These are phyloP conservation scores for Alternaria arbusti DNA, from an alignment of 2,329 filamentous ascomycete genomes.

Conservation along the genomic window DNA sequence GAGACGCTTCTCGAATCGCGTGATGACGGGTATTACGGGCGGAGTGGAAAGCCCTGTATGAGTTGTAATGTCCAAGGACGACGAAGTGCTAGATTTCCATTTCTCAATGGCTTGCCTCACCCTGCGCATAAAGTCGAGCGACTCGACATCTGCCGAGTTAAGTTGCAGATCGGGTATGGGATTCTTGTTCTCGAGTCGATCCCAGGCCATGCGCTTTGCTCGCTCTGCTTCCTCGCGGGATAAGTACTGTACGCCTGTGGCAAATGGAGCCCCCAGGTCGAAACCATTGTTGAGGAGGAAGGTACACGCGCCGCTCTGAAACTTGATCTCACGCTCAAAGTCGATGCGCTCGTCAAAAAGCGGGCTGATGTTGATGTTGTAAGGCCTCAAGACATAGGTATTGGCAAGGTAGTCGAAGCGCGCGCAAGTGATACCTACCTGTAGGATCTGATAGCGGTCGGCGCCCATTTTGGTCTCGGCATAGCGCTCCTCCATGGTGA, in stretches of 20 bases:
- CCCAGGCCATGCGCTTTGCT: conserved; percentile 54
- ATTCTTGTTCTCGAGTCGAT: conserved; percentile 50
- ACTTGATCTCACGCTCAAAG: conserved; percentile 65
- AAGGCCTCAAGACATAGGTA: conserved; percentile 65
- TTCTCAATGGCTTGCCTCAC: conserved; percentile 54
- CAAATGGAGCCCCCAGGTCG: conserved; percentile 63
- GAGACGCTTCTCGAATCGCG: conserved; percentile 66
- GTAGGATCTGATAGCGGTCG: conserved; percentile 68
- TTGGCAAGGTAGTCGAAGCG: conserved; percentile 57
- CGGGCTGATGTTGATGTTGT: conserved; percentile 69
- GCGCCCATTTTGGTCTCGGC: conserved; percentile 66
- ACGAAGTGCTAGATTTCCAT: conserved; percentile 49
- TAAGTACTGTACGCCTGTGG: conserved; percentile 66
- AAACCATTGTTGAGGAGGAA: conserved; percentile 67
- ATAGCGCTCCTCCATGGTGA: conserved; percentile 66
- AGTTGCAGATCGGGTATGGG: conserved; percentile 55
- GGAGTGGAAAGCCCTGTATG: conserved; percentile 31
- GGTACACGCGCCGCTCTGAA: conserved; percentile 65
- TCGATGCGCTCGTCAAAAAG: conserved; percentile 60
- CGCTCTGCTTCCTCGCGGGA: conserved; percentile 63
- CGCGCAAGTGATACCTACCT: conserved; percentile 72
- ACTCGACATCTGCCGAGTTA: conserved; percentile 59
- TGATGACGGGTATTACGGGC: conserved; percentile 29
- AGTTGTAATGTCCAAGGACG: conserved; percentile 37
- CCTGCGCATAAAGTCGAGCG: conserved; percentile 58